Evolutionary conservation across 148 eudicot genomes (phyloP), one percentile per base, ranked within the genome.

Genomic region (Amaranthus cruentus): DNA sequence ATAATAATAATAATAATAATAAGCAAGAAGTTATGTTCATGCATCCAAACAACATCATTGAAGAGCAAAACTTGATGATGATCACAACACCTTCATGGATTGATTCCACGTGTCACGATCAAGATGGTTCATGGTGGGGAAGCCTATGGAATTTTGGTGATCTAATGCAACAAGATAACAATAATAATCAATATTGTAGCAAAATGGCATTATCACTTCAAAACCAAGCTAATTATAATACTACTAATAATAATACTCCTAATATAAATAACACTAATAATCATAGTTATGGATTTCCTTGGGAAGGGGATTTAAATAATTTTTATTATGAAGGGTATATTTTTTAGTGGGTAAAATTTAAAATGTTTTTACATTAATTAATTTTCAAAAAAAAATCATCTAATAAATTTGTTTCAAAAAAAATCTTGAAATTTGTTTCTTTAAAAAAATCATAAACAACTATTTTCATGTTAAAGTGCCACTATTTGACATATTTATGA

Each of bases 101-200:
- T 38, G 73, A 77, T 9, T 50, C 62, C 69, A 38, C 69, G 43
- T 75, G 78, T 58, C 47, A 49, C 38, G 77, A 75, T 59, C 76
- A 69, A 51, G 76, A 72, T 44, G 75, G 68, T 55, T 47, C 68
- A 21, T 78, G 73, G 81, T 73, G 74, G 73, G 79, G 77, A 42
- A 69, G 83, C 51, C 74, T 83, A 42, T 85, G 88, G 88, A 79
- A 81, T 68, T 66, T 68, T 3, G 81, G 75, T 70, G 76, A 78
- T 68, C 77, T 54, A 42, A 48, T 49, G 63, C 12, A 21, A 65
- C 74, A 62, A 38, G 28, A 21, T 56, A 63, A 63, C 7, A 48
- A 38, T 21, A 48, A 38, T 21, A 51, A 58, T 10, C 75, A 80
- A 18, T 21, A 66, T 3, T 73, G 71, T 13, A 74, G 68, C 38